A percentile compares a stretch with the other conserved stretches of the same genome.
Evolutionary conservation across 257 asterid genomes (phyloP).

Genomic region (Capsicum pubescens): DNA sequence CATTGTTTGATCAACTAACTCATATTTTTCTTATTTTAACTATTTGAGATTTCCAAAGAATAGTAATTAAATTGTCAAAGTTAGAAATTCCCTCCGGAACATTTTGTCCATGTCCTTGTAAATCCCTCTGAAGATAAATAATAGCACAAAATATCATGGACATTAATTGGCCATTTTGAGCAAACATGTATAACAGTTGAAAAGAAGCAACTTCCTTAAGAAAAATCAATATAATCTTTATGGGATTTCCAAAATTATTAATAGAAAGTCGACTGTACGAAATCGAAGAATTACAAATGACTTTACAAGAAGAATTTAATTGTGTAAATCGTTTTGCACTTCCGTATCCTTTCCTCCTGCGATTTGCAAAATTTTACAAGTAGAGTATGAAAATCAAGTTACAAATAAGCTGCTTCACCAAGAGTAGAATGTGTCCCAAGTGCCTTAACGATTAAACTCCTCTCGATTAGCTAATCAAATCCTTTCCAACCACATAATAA

Average conservation of each 20-base stretch:
- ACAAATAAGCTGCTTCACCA: not conserved
- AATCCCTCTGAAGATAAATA: constrained; percentile 10
- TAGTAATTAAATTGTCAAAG: not conserved
- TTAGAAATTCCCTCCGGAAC: not conserved
- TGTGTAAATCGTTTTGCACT: not conserved
- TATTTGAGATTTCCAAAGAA: not conserved
- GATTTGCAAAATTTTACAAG: not conserved
- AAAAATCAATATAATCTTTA: not conserved
- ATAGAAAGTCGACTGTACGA: too few relatives aligned
- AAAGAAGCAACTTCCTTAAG: not conserved
- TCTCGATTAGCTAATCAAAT: not conserved
- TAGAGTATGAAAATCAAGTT: not conserved
- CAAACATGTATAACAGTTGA: not conserved
- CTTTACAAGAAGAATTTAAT: too few relatives aligned
- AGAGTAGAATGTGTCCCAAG: not conserved
- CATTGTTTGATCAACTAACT: not conserved
- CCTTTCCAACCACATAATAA: not conserved
- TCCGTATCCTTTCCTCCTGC: not conserved
- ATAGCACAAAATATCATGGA: not conserved
- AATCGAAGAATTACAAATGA: too few relatives aligned
- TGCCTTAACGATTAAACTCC: not conserved
- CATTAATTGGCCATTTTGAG: not conserved
- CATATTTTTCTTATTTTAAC: not conserved
- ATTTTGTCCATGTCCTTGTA: not conserved
- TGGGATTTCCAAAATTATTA: too few relatives aligned